Base-by-base conservation (phyloP, 345 rosid species). In the Moringa oleifera region DNA sequence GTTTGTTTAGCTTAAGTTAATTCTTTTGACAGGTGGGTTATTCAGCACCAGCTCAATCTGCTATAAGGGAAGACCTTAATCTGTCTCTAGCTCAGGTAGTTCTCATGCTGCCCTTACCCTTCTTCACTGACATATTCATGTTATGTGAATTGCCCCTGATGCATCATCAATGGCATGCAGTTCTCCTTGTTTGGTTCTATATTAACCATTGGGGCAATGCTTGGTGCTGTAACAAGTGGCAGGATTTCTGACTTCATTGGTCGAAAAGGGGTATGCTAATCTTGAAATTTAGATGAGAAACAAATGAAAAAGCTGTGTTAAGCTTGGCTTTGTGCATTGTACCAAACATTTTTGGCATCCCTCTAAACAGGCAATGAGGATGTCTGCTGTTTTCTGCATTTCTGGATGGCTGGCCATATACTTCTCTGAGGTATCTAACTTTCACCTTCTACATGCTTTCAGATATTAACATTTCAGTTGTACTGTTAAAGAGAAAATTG, bases 111-210 rank as follows among this genome's bases (percentile, higher is more conserved):
- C 23, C 58, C 51, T 51, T 51, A 15, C 12, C 47, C 13, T 41
- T 41, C 1, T 41, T 41, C 12, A 4, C 12, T 11, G 12, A 41
- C 12, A 41, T 41, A 33, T 33, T 33, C 12, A 7, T 41, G 17
- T 41, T 4, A 41, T 41, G 6, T 41, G 1, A 41, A 41, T 41
- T 41, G 17, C 6, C 16, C 1, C 17, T 41, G 13, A 20, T 18
- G 41, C 6, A 36, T 25, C 28, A 17, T 36, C 47, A 41, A 19
- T 25, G 19, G 49, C n/a, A 23, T 33, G 62, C 80, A 93, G 98
- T 92, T 87, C 83, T 87, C 98, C 12, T 73, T 82, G 81, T 92
- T 92, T 72, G 97, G 98, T 20, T 93, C 98, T n/a, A 87, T 93
- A 59, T 51, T 93, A 63, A 93, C 97, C 49, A 89, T 89, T 25